These are phyloP conservation scores for Phallus indusiatus DNA, from an alignment of 768 basidiomycete species.

Conservation along the genomic window DNA sequence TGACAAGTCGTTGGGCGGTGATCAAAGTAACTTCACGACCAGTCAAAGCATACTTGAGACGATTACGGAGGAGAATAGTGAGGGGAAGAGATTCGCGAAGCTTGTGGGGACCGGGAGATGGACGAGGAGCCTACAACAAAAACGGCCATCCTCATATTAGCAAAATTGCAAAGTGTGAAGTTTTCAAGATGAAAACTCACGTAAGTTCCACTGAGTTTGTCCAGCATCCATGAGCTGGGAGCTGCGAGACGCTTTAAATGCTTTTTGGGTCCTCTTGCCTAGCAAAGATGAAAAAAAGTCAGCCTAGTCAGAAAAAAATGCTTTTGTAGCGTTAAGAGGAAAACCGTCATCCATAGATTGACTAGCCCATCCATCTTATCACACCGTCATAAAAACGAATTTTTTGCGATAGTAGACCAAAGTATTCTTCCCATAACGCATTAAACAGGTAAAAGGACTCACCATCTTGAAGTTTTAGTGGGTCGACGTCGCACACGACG, in stretches of 20 bases:
- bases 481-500: slow-evolving; percentile 6
- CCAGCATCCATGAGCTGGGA: slow-evolving; percentile 99
- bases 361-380: slow-evolving; percentile 1
- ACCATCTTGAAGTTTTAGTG: slow-evolving; percentile 6
- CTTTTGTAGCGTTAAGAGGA: background rate
- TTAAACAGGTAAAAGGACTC: background rate
- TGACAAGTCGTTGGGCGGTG: slow-evolving; percentile 92
- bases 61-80: slow-evolving; percentile 95
- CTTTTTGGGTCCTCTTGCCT: slow-evolving; percentile 99
- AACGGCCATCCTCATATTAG: background rate
- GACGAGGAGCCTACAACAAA: slow-evolving; percentile 71
- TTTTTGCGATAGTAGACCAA: background rate
- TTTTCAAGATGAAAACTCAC: slow-evolving; percentile 37
- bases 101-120: slow-evolving; percentile 98
- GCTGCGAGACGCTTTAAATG: slow-evolving; percentile 97
- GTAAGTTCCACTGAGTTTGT: slow-evolving; percentile 94
- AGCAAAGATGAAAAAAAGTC: slow-evolving; percentile 15
- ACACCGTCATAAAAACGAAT: background rate
- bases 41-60: slow-evolving; percentile 97
- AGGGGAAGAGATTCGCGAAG: slow-evolving; percentile 97
- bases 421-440: background rate
- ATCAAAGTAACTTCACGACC: slow-evolving; percentile 94
- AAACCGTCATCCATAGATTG: background rate
- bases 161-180: background rate
- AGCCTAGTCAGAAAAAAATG: background rate